Base-by-base conservation (phyloP, 352 stramenopile genomes). In the Pythium aristosporum region DNA sequence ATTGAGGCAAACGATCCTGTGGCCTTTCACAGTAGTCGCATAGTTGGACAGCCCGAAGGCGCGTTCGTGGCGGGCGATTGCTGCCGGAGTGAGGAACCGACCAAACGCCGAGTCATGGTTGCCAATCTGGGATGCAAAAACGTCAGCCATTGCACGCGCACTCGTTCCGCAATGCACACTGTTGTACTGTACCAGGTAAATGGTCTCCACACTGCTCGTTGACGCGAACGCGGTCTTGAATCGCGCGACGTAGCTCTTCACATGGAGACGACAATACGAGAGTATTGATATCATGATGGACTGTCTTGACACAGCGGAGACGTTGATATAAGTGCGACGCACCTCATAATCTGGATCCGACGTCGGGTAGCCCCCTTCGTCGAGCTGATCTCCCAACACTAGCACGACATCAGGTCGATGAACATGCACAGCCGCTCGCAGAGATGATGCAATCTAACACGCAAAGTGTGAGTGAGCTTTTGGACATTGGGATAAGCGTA, bases 41-140 rank as follows among this genome's bases (percentile, higher is more conserved):
- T 62, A 73, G 57, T 94, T 94, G 3, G 77, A 72, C 4, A 71
- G 53, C 0, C 82, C 82, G 36, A 94, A 94, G 1, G 77, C 76
- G 12, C 75, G 48, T 49, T 94, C 78, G 41, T 77, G 88, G 18
- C 85, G 78, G 34, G 72, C 56, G 9, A 92, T 56, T 32, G 80
- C 72, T 30, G 70, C 21, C 5, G 73, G 34, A 11, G 63, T 57
- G 71, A 90, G 73, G 47, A 76, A 74, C 28, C 68, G 67, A 9
- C 82, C 82, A 57, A 92, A 92, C 5, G 82, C 62, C n/a, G 79
- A 75, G 68, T 94, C 85, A 54, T 94, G 85, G 60, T 94, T 94
- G 20, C 85, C 85, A 28, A 89, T 63, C 81, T 88, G 21, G 8
- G 5, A n/a, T 8, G n/a, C 7, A 50, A 50, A n/a, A 32, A 30